A percentile compares a stretch with the other conserved stretches of the same genome.
These are phyloP conservation scores for Dothidotthia symphoricarpi DNA, from an alignment of 2,329 filamentous ascomycete genomes.

Conservation along the genomic window DNA sequence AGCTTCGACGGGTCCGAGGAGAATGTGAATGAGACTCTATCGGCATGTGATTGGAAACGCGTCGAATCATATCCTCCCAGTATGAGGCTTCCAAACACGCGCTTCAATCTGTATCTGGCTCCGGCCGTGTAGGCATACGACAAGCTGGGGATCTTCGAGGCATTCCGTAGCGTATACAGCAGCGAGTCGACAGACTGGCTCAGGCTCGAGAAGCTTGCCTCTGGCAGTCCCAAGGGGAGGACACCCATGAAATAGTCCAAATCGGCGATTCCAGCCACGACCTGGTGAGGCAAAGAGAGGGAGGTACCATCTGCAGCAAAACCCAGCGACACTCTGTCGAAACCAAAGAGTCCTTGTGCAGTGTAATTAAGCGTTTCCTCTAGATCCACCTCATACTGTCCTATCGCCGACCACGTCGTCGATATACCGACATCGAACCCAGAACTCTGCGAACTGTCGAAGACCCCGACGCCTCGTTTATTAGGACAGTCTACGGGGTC, in stretches of 20 bases:
- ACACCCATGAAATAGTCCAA: constrained; percentile 33
- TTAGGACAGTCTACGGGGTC: constrained; percentile 33
- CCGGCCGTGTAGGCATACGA: constrained; percentile 41
- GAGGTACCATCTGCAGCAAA: constrained; percentile 17
- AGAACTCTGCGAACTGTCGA: constrained; percentile 28
- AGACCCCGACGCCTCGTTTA: constrained; percentile 31
- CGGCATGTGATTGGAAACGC: constrained; percentile 33
- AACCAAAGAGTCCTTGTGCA: constrained; percentile 32
- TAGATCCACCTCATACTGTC: constrained; percentile 32
- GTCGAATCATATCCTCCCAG: constrained; percentile 46
- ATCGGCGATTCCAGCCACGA: constrained; percentile 33
- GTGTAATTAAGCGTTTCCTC: constrained; percentile 32
- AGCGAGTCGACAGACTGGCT: constrained; percentile 28
- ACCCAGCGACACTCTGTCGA: constrained; percentile 32
- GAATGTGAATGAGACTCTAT: constrained; percentile 35
- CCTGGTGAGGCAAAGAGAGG: constrained; percentile 25
- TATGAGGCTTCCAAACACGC: constrained; percentile 37
- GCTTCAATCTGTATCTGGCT: constrained; percentile 35
- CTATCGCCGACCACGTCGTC: constrained; percentile 35
- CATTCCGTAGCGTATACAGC: constrained; percentile 29
- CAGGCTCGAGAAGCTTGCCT: constrained; percentile 32
- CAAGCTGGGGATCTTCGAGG: constrained; percentile 33
- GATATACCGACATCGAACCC: constrained; percentile 35
- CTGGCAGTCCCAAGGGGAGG: constrained; percentile 29
- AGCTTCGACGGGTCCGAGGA: constrained; percentile 32